Evolutionary conservation across 169 alveolate species (phyloP).

Genomic region (Eimeria zaria): DNA sequence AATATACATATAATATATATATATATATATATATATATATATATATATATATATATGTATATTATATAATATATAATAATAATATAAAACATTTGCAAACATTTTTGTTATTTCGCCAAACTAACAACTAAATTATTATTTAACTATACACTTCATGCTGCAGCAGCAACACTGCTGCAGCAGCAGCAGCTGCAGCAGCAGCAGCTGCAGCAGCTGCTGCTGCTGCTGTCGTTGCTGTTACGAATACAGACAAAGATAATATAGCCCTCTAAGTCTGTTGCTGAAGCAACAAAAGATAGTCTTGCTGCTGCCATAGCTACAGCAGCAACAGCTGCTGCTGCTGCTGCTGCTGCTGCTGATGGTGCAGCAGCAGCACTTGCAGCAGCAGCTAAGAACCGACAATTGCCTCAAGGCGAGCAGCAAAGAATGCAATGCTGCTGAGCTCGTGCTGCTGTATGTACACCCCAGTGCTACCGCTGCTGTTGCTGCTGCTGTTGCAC

Average conservation of each 20-base stretch:
- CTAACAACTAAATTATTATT: too few relatives aligned
- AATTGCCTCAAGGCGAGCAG: not conserved
- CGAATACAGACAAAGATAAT: not conserved
- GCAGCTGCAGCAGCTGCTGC: not conserved
- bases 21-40: too few relatives aligned
- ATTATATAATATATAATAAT: too few relatives aligned
- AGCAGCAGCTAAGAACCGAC: not conserved
- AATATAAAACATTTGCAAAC: too few relatives aligned
- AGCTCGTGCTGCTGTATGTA: constrained; percentile 31
- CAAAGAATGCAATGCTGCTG: constrained; percentile 45
- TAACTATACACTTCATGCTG: too few relatives aligned
- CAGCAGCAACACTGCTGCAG: too few relatives aligned
- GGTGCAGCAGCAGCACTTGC: constrained; percentile 18
- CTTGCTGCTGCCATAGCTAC: constrained; percentile 2
- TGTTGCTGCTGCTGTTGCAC: constrained; percentile 26
- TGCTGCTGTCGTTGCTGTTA: not conserved
- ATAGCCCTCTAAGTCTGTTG: not conserved
- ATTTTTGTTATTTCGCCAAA: too few relatives aligned
- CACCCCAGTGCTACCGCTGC: not conserved
- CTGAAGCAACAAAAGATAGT: not conserved
- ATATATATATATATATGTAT: too few relatives aligned
- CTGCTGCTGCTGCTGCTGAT: not conserved
- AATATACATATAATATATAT: too few relatives aligned
- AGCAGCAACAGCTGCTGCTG: not conserved
- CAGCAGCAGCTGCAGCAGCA: not conserved